Percentiles rank a stretch among this genome's conserved stretches.
These are phyloP conservation scores for Curvularia sp. DNA, from an alignment of 2,329 filamentous ascomycete genomes.

Conservation along the genomic window DNA sequence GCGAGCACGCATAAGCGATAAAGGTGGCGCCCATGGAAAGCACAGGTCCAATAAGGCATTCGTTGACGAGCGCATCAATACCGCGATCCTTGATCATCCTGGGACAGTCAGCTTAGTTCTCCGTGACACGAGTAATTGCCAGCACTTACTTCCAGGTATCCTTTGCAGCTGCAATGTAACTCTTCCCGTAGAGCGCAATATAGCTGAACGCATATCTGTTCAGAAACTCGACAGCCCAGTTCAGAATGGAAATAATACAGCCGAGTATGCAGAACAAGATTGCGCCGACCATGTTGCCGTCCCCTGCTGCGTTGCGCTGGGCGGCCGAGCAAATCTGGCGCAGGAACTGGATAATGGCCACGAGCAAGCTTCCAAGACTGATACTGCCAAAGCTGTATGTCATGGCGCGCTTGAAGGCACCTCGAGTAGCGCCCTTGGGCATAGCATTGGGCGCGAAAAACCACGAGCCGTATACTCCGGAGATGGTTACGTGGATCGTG, in stretches of 20 bases:
- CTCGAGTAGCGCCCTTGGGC: slow-evolving; percentile 79
- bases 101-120: slow-evolving; percentile 21
- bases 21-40: slow-evolving; percentile 80
- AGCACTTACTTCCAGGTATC: slow-evolving; percentile 75
- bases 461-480: slow-evolving; percentile 91
- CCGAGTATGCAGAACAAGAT: slow-evolving; percentile 77
- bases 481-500: slow-evolving; percentile 85
- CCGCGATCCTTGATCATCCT: slow-evolving; percentile 89
- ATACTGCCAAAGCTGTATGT: slow-evolving; percentile 95
- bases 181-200: slow-evolving; percentile 89
- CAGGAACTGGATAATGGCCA: slow-evolving; percentile 85
- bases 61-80: slow-evolving; percentile 87
- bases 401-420: slow-evolving; percentile 79
- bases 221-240: slow-evolving; percentile 87
- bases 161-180: slow-evolving; percentile 85
- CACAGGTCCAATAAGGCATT: slow-evolving; percentile 72
- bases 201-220: slow-evolving; percentile 94
- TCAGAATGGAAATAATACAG: slow-evolving; percentile 76
- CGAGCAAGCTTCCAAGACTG: slow-evolving; percentile 80
- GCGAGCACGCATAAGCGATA: slow-evolving; percentile 79
- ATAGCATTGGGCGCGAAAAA: slow-evolving; percentile 78
- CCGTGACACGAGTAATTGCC: not conserved
- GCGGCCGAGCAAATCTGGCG: slow-evolving; percentile 84
- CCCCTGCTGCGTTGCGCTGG: slow-evolving; percentile 66
- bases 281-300: slow-evolving; percentile 72